phyloP scores from a whole-genome alignment of 352 stramenopile genomes.

The Lagenidium sp. region DNA sequence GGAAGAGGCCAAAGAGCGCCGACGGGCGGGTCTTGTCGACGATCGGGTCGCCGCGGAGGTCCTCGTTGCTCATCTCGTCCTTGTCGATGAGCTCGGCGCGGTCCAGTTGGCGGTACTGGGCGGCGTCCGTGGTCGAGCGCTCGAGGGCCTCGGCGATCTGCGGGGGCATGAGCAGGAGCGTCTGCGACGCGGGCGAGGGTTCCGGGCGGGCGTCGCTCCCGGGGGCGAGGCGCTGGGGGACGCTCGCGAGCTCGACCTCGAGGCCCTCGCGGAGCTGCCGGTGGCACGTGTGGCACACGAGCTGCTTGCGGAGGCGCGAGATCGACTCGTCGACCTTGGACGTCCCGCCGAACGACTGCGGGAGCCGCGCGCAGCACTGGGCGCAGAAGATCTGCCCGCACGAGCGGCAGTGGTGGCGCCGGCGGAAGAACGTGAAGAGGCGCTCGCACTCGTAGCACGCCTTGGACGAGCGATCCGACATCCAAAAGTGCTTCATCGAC shows the following conservation, averaged over 20 bases:
- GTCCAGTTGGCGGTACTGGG: conserved; percentile 48
- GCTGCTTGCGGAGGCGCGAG: conserved; percentile 61
- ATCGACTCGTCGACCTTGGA: conserved; percentile 81
- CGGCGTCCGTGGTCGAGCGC: conserved; percentile 39
- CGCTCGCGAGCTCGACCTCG: conserved; percentile 43
- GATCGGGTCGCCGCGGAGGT: conserved; percentile 30
- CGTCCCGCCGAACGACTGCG: conserved; percentile 63
- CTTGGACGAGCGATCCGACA: conserved; percentile 83
- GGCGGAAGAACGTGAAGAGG: conserved; percentile 75
- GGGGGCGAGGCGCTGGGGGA: conserved; percentile 2
- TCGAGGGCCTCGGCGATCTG: conserved; percentile 62
- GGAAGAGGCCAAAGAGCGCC: conserved; percentile 75
- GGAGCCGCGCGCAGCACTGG: conserved; percentile 68
- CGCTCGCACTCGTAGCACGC: conserved; percentile 76
- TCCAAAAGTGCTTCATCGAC: conserved; percentile 86
- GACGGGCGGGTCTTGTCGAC: conserved; percentile 40
- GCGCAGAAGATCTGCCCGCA: conserved; percentile 84
- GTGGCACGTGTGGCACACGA: conserved; percentile 82
- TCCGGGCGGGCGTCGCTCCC: conserved; percentile 19
- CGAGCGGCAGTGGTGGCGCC: conserved; percentile 74
- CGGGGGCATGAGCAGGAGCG: conserved; percentile 67
- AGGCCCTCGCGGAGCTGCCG: conserved; percentile 72
- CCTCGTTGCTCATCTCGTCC: conserved; percentile 70
- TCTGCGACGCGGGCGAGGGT: conserved; percentile 29
- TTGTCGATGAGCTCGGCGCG: conserved; percentile 67